Percentiles rank a stretch among this genome's conserved stretches.
phyloP scores from a whole-genome alignment of 192 early-diverging fungal species.

The Coemansia sp. region DNA sequence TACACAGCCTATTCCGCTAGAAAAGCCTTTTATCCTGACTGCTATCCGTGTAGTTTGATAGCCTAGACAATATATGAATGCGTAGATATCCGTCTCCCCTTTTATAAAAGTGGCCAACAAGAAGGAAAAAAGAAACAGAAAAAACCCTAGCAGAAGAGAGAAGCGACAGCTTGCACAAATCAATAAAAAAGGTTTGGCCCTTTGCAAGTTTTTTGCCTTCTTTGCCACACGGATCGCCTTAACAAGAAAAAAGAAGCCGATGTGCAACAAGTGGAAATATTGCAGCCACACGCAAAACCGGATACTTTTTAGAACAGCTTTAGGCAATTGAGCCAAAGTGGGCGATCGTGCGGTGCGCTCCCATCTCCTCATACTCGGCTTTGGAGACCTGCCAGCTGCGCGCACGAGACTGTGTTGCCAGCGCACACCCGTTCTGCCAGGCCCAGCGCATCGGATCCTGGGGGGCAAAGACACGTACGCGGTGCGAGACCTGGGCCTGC shows the following conservation, averaged over 20 bases:
- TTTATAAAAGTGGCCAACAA: not conserved
- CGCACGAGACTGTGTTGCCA: constrained; percentile 5
- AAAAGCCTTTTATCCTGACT: no score
- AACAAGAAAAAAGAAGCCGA: not conserved
- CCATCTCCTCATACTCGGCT: constrained; percentile 36
- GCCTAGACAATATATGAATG: no score
- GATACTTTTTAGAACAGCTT: not conserved
- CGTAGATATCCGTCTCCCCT: no score
- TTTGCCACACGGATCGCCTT: not conserved
- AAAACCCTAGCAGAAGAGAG: not conserved
- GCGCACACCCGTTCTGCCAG: constrained; percentile 20
- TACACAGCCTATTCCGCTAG: no score
- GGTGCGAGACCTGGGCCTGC: constrained; percentile 77
- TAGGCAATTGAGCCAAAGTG: constrained; percentile 25
- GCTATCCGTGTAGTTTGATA: no score
- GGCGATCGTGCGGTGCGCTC: constrained; percentile 20
- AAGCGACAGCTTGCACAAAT: not conserved
- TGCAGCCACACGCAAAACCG: not conserved
- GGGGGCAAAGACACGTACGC: constrained; percentile 10
- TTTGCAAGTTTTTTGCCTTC: no score
- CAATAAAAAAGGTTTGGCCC: not conserved
- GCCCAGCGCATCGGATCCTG: constrained; percentile 19
- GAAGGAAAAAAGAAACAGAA: constrained; percentile 8
- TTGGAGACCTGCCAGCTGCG: constrained; percentile 22
- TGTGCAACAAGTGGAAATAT: not conserved